These are phyloP conservation scores for Beauveria rudraprayagi DNA, from an alignment of 2,329 filamentous ascomycete species.

Conservation along the genomic window DNA sequence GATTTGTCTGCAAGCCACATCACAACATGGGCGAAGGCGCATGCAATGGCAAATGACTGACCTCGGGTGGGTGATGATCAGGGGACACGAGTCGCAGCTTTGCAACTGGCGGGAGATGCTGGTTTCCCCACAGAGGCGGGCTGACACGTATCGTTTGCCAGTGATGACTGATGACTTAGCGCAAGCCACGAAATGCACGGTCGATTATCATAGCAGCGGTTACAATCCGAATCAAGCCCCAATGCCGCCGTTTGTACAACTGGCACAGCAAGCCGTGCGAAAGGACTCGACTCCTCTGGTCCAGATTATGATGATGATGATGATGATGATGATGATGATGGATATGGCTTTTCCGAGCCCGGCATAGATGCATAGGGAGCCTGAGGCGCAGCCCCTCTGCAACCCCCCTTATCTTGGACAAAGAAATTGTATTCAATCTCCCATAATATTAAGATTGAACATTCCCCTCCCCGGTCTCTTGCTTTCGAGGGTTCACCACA, in stretches of 20 bases:
- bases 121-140: not conserved
- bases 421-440: conserved; percentile 9
- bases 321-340: not conserved
- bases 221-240: no score
- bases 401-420: not conserved
- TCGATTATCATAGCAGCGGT: not conserved
- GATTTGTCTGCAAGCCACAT: no score
- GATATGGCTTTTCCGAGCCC: not conserved
- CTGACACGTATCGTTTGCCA: not conserved
- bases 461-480: not conserved
- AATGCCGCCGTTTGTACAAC: not conserved
- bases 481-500: not conserved
- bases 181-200: not conserved
- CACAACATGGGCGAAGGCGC: no score
- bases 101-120: no score
- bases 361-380: not conserved
- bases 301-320: not conserved
- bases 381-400: no score
- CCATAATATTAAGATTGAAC: conserved; percentile 6
- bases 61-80: no score
- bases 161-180: not conserved
- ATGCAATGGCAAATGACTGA: no score
- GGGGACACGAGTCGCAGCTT: no score
- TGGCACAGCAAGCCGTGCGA: not conserved
- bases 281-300: not conserved